Evolutionary conservation across 176 grass and related monocot genomes (phyloP), one percentile per base, ranked within the genome.

Genomic region (Juncus inflexus): DNA sequence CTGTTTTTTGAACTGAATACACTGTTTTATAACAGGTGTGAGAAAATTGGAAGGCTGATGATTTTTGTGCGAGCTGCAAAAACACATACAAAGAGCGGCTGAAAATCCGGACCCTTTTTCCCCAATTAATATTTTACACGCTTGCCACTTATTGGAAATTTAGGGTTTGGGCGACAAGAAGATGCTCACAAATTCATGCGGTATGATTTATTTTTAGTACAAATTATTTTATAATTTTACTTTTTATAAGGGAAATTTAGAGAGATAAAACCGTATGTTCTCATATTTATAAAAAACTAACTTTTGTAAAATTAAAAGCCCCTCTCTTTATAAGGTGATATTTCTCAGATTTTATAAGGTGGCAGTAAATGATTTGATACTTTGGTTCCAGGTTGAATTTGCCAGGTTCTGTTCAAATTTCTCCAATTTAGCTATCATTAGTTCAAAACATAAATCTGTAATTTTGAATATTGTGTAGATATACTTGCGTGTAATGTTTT

Each of bases 121-220:
- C 76, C 94, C 94, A 37, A 77, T 66, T 42, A 99, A 86, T 57
- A 99, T 99, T 77, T 85, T 99, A 77, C 89, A 78, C 77, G 77
- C 61, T 81, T 99, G 52, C 85, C 89, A 72, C 90, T 86, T 76
- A 90, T 99, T 80, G 94, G 94, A 68, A 92, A 86, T 79, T 80
- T 99, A 84, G 83, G 94, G 7, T 86, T 82, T 60, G 94, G 94
- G 58, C 90, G 82, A 64, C 89, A 99, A 62, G 94, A 99, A 69
- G 94, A 99, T 84, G 94, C 94, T 80, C 89, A 92, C 84, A 88
- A 99, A 78, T 90, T 99, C 64, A 92, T 99, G 94, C 86, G 89
- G 94, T 99, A 36, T 59, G 19, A 28, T 28, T 28, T 6, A 47
- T 9, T 47, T 47, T 47, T 47, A 28, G 19, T 28, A 28, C 19